Evolutionary conservation across 2,329 filamentous ascomycete genomes (phyloP), one percentile per base, ranked within the genome.

Genomic region (Apiospora kogelbergensis): DNA sequence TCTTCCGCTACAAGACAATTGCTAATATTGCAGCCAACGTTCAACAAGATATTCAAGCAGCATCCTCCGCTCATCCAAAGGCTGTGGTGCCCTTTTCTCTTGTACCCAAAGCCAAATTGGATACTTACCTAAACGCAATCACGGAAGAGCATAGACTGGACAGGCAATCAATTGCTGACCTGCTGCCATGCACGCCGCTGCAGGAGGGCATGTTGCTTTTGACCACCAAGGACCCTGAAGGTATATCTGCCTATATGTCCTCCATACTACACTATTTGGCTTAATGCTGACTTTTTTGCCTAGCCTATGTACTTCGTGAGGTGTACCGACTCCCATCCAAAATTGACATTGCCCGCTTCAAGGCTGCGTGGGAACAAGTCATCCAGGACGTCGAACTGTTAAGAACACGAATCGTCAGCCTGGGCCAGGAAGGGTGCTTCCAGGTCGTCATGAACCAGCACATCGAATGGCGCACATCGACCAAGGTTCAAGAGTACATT

Each of bases 121-220:
- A 37, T 4, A 37, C 6, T 17, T 60, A 37, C 17, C 5, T 60
- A 20, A 9, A 60, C n/a, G 30, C 53, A 5, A 37, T 60, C 53
- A 60, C 15, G 2, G 53, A 37, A 20, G 30, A 60, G 17, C 53
- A 60, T 20, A 6, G 30, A 20, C 9, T 60, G 30, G 30, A 60
- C 9, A 3, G 53, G 17, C 7, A 60, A 37, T n/a, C 53, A 37
- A 69, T 71, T 24, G 72, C 76, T 22, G 77, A 79, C 66, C 65
- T 76, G 0, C 77, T 75, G 41, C 78, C 77, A 2, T 76, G 75
- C 70, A 73, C 76, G 1, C 69, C 75, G 3, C 67, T 78, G 4
- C 78, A 79, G 53, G 74, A 75, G 68, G 75, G 77, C 3, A 71
- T 80, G 10, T 66, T 80, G 53, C 73, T 75, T 1, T 63, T 78